Conservation (phyloP, 768 basidiomycete species). For the Kwoniella sp. region DNA sequence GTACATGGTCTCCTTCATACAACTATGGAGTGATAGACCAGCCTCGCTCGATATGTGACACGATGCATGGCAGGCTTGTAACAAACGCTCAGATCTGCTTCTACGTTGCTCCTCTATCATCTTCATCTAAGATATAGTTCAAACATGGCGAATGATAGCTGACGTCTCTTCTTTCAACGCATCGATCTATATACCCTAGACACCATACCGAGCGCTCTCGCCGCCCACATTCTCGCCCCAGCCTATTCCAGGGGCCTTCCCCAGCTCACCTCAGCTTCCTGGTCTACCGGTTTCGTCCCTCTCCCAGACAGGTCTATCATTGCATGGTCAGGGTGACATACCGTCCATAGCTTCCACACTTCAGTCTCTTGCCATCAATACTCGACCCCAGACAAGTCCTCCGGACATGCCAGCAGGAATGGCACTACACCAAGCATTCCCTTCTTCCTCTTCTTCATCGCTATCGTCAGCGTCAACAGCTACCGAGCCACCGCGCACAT, state of each 20-base stretch:
- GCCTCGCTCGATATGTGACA: slow-evolving; percentile 4
- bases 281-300: background rate
- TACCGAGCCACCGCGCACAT: slow-evolving; percentile 60
- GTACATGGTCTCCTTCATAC: background rate
- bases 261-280: background rate
- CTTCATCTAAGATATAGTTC: too few relatives aligned
- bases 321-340: background rate
- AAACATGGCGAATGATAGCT: too few relatives aligned
- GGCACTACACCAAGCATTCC: slow-evolving; percentile 20
- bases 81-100: too few relatives aligned
- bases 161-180: too few relatives aligned
- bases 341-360: slow-evolving; percentile 13
- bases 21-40: background rate
- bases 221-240: background rate
- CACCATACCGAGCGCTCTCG: background rate
- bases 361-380: background rate
- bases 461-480: slow-evolving; percentile 27
- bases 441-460: slow-evolving; percentile 30
- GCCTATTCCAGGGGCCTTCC: background rate
- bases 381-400: background rate
- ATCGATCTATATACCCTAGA: background rate
- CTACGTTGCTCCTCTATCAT: too few relatives aligned
- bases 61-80: background rate
- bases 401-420: slow-evolving; percentile 1
- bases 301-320: background rate